Conservation (phyloP, 108 stramenopile genomes). For the Nitzschia sp. region DNA sequence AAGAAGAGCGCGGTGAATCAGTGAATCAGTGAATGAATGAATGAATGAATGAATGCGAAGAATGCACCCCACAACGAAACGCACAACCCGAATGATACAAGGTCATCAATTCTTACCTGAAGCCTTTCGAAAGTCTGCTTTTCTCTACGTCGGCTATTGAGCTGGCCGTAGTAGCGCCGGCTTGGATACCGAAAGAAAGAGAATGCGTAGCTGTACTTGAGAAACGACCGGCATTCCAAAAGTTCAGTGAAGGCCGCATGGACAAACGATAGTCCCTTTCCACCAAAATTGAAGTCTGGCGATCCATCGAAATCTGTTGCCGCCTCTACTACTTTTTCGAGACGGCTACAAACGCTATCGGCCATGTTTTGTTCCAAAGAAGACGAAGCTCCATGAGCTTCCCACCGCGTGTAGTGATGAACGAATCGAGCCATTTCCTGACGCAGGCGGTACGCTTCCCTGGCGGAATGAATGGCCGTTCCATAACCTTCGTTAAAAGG, state of each 20-base stretch:
- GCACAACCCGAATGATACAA: background rate
- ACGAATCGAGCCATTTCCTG: conserved; percentile 53
- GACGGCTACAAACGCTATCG: conserved; percentile 39
- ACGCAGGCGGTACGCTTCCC: conserved; percentile 29
- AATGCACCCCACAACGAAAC: background rate
- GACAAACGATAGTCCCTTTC: conserved; percentile 52
- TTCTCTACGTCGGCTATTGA: conserved; percentile 28
- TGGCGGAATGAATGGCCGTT: conserved; percentile 43
- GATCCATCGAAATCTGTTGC: conserved; percentile 45
- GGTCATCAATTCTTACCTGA: no score
- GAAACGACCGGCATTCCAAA: conserved; percentile 48
- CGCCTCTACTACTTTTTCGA: conserved; percentile 51
- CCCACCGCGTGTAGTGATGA: conserved; percentile 54
- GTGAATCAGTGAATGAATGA: background rate
- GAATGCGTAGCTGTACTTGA: conserved; percentile 58
- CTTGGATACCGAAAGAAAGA: conserved; percentile 49
- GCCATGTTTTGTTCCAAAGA: conserved; percentile 52
- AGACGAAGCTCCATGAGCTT: conserved; percentile 51
- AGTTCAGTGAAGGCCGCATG: conserved; percentile 60
- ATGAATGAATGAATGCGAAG: background rate
- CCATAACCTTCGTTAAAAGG: conserved; percentile 42
- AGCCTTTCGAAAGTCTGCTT: conserved; percentile 49
- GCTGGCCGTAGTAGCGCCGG: conserved; percentile 8
- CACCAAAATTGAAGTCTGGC: conserved; percentile 45
- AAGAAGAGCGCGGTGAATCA: background rate